Percentiles rank a stretch among this genome's conserved stretches.
phyloP scores from a whole-genome alignment of 768 basidiomycete genomes.

The Royoungia palumana region DNA sequence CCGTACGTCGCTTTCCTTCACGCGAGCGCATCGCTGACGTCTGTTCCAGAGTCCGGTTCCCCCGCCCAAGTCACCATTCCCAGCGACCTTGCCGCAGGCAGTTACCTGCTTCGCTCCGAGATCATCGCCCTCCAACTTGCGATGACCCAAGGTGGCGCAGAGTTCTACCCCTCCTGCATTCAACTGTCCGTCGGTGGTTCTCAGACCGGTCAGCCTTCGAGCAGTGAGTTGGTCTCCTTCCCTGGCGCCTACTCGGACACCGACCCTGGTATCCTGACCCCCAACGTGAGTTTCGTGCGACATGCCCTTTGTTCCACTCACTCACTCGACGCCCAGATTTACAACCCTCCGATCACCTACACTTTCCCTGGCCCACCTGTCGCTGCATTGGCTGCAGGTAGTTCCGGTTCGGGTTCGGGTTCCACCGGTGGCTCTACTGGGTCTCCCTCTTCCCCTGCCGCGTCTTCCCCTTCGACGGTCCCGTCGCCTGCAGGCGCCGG shows the following conservation, averaged over 20 bases:
- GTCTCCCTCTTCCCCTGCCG: not conserved
- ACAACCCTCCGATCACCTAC: slow-evolving; percentile 34
- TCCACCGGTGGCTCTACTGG: slow-evolving; percentile 5
- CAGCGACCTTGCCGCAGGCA: slow-evolving; percentile 53
- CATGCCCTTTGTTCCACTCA: too few species aligned
- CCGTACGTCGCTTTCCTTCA: slow-evolving; percentile 27
- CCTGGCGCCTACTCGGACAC: slow-evolving; percentile 69
- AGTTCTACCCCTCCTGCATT: slow-evolving; percentile 29
- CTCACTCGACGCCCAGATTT: slow-evolving; percentile 24
- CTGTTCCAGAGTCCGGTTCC: slow-evolving; percentile 34
- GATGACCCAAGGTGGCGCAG: slow-evolving; percentile 48
- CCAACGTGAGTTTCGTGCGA: slow-evolving; percentile 32
- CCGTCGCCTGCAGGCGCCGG: too few species aligned
- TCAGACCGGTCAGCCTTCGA: slow-evolving; percentile 20
- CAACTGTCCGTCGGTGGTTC: slow-evolving; percentile 28
- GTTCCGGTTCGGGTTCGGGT: slow-evolving; percentile 8
- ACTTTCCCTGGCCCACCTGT: slow-evolving; percentile 52
- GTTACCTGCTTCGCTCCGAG: slow-evolving; percentile 74
- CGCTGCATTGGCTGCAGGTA: slow-evolving; percentile 35
- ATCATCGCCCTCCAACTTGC: slow-evolving; percentile 74
- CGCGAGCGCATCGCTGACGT: not conserved
- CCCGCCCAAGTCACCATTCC: slow-evolving; percentile 44
- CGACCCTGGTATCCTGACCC: slow-evolving; percentile 64
- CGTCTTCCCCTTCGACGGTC: not conserved
- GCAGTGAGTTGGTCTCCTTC: slow-evolving; percentile 46